These are phyloP conservation scores for Brassica nigra DNA, from an alignment of 345 rosid species.

Conservation along the genomic window DNA sequence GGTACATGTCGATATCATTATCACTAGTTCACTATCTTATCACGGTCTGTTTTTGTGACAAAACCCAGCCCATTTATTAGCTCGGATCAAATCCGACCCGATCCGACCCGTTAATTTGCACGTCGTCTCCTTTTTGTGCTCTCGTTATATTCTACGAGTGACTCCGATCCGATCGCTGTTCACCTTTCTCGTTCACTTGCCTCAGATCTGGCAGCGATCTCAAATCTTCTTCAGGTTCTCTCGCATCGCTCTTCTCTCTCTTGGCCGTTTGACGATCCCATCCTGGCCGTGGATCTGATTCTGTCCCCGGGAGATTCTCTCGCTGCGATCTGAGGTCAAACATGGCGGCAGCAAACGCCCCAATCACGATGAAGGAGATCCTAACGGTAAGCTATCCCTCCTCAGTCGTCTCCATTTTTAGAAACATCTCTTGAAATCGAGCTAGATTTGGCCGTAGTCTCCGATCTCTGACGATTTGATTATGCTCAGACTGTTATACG, in stretches of 20 bases:
- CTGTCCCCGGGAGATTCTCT: conserved; percentile 16
- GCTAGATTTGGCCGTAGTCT: conserved; percentile 22
- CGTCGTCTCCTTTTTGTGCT: conserved; percentile 23
- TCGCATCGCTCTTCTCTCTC: conserved; percentile 12
- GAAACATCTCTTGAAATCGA: conserved; percentile 24
- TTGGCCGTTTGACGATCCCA: conserved; percentile 38
- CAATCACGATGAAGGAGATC: conserved; percentile 94
- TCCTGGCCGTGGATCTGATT: conserved; percentile 41
- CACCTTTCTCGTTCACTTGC: conserved; percentile 28
- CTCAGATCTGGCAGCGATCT: conserved; percentile 40
- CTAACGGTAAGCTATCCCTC: conserved; percentile 53
- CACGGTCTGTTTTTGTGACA: neutral
- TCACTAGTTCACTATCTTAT: neutral
- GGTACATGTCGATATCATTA: neutral
- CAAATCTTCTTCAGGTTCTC: conserved; percentile 20
- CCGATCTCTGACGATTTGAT: conserved; percentile 22
- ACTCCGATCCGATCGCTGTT: conserved; percentile 41
- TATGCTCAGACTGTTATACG: conserved; percentile 14
- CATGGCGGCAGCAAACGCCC: conserved; percentile 98
- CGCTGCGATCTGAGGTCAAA: conserved; percentile 44
- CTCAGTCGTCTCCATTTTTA: conserved; percentile 11
- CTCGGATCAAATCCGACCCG: conserved; percentile 19
- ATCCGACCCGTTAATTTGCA: conserved; percentile 12
- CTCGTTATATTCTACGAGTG: conserved; percentile 34
- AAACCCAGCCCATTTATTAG: conserved; percentile 12